Evolutionary conservation across 176 grass and related monocot genomes (phyloP).

Genomic region (Pontederia paniculata): DNA sequence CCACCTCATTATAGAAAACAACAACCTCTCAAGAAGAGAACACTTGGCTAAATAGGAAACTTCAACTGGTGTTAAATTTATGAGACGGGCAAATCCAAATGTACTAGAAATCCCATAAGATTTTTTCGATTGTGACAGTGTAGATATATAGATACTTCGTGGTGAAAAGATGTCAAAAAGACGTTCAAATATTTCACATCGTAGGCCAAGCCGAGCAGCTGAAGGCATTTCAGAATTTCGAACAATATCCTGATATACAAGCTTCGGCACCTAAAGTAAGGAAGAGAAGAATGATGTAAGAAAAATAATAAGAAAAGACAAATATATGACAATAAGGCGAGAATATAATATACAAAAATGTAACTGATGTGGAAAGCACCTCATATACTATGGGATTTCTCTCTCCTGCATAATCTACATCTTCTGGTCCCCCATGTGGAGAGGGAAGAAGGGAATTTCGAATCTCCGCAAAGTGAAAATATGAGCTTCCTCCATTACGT

Average conservation of each 20-base stretch:
- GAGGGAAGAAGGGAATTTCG: constrained; percentile 83
- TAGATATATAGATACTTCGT: constrained; percentile 48
- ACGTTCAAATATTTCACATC: constrained; percentile 39
- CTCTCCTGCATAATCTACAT: constrained; percentile 82
- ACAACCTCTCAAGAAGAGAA: constrained; percentile 54
- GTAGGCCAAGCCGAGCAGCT: constrained; percentile 32
- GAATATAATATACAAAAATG: neutral
- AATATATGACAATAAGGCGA: constrained; percentile 1
- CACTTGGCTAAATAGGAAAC: constrained; percentile 66
- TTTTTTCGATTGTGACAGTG: constrained; percentile 30
- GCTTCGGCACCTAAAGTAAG: constrained; percentile 70
- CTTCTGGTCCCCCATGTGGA: constrained; percentile 78
- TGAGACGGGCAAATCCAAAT: constrained; percentile 79
- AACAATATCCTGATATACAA: constrained; percentile 64
- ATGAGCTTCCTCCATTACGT: constrained; percentile 93
- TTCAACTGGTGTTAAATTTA: constrained; percentile 65
- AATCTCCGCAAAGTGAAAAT: constrained; percentile 84
- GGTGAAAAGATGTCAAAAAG: constrained; percentile 92
- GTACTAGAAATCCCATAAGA: constrained; percentile 32
- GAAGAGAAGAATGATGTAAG: constrained; percentile 10
- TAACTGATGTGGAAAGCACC: constrained; percentile 22
- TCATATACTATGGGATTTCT: constrained; percentile 80
- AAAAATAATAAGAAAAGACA: constrained; percentile 15
- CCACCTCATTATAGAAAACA: constrained; percentile 40
- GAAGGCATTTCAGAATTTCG: constrained; percentile 29